Percentiles rank a stretch among this genome's conserved stretches.
Conservation (phyloP, 176 grass and related monocot species). For the Echinochloa phyllopogon region DNA sequence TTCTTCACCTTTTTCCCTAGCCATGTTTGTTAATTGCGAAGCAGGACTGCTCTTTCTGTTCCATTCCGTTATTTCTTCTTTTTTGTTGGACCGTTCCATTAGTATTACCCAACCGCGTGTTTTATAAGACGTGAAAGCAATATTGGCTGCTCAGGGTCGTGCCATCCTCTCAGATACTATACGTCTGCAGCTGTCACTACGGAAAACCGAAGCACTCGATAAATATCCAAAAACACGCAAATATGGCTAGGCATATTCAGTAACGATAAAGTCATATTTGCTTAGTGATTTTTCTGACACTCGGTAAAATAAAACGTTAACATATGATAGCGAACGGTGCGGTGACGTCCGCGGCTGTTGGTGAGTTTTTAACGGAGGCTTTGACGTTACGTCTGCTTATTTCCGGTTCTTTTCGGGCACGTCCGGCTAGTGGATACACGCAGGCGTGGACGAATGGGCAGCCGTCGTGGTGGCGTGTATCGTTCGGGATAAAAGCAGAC, state of each 20-base stretch:
- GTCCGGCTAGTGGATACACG: background rate
- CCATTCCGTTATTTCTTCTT: background rate
- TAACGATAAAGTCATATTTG: no score
- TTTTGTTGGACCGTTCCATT: background rate
- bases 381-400: no score
- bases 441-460: background rate
- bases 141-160: background rate
- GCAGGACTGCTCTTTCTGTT: background rate
- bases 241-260: no score
- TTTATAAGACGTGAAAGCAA: no score
- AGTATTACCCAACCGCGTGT: background rate
- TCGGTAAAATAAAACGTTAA: no score
- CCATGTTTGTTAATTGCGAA: background rate
- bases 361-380: no score
- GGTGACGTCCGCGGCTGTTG: no score
- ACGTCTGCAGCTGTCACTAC: background rate
- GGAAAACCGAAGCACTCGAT: no score
- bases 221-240: no score
- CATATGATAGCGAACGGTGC: no score
- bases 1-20: background rate
- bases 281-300: no score
- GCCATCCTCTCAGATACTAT: background rate
- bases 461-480: background rate
- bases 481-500: background rate
- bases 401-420: background rate